phyloP scores from a whole-genome alignment of 2,329 filamentous ascomycete genomes.

The Venturia pyrina region DNA sequence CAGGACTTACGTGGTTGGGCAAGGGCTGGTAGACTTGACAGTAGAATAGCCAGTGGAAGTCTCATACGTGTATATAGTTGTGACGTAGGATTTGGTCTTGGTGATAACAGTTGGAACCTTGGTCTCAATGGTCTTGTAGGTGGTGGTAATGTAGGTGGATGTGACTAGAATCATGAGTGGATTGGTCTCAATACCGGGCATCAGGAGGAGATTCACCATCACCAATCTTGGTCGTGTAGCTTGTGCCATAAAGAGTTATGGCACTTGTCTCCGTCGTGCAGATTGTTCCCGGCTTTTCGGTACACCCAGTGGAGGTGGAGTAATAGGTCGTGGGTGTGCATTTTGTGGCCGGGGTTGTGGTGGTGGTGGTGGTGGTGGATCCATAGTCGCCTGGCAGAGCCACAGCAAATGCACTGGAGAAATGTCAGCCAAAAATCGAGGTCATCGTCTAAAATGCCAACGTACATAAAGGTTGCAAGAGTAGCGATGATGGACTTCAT shows the following conservation, averaged over 20 bases:
- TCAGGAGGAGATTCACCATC: neutral
- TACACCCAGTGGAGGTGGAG: neutral
- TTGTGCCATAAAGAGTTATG: neutral
- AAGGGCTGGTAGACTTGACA: neutral
- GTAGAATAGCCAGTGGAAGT: neutral
- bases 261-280: neutral
- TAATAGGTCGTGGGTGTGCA: conserved; percentile 1
- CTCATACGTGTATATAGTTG: neutral
- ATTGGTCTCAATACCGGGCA: neutral
- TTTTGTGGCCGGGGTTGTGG: neutral
- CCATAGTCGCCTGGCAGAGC: neutral
- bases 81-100: neutral
- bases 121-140: neutral
- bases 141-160: neutral
- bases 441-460: neutral
- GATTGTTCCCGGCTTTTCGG: neutral
- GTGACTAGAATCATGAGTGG: neutral
- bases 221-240: neutral
- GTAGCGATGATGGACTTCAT: neutral
- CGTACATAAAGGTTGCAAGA: neutral
- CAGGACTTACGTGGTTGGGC: neutral
- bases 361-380: neutral
- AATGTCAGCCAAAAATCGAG: neutral
- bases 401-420: neutral
- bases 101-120: neutral